A percentile compares a stretch with the other conserved stretches of the same genome.
Evolutionary conservation across 140 eudicot species (phyloP).

Genomic region (Artemisia princeps): DNA sequence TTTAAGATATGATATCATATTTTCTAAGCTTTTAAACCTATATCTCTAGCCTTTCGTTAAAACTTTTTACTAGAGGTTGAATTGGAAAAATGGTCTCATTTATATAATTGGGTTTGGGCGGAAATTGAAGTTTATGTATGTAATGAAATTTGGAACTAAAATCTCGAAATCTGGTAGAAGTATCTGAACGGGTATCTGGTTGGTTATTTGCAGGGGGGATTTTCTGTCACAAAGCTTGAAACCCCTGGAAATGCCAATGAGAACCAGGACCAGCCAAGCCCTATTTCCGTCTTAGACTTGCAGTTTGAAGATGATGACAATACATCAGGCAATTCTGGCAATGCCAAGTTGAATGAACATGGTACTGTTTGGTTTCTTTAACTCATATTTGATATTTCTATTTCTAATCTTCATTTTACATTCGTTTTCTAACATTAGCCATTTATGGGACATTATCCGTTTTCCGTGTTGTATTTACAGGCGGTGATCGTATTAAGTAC

Average conservation of each 20-base stretch:
- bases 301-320: slow-evolving; percentile 66
- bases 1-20: too few species aligned
- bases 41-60: background rate
- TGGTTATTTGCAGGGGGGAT: slow-evolving; percentile 39
- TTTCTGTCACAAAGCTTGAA: slow-evolving; percentile 27
- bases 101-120: too few species aligned
- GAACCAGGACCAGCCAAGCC: slow-evolving; percentile 89
- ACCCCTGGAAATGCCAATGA: slow-evolving; percentile 38
- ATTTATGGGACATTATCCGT: background rate
- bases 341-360: slow-evolving; percentile 33
- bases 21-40: background rate
- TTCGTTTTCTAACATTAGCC: slow-evolving; percentile 5
- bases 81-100: too few species aligned
- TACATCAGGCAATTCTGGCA: slow-evolving; percentile 31
- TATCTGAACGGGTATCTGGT: slow-evolving; percentile 11
- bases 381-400: background rate
- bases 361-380: slow-evolving; percentile 34
- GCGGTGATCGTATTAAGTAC: slow-evolving; percentile 35
- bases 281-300: slow-evolving; percentile 67
- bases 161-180: background rate
- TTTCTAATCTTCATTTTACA: background rate
- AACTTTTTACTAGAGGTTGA: too few species aligned
- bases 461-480: slow-evolving; percentile 32
- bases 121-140: too few species aligned
- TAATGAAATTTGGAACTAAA: background rate